Percentiles rank a stretch among this genome's conserved stretches.
phyloP scores from a whole-genome alignment of 345 rosid species.

The Rhodamnia argentea region DNA sequence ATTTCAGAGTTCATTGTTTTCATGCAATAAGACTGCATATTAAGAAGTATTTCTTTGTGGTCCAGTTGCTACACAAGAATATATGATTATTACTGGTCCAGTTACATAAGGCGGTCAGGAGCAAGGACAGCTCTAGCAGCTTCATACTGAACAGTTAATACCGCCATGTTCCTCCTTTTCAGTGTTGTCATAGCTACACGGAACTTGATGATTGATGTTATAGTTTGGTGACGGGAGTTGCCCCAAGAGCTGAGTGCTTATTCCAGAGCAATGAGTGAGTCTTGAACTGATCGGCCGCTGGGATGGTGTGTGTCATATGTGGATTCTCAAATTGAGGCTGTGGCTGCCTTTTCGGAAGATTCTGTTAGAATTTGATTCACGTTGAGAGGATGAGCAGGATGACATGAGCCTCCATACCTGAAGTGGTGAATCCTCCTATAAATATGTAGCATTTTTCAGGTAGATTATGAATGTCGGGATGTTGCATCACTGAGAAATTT shows the following conservation, averaged over 20 bases:
- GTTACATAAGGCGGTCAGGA: not conserved
- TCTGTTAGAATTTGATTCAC: not conserved
- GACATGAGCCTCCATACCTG: not conserved
- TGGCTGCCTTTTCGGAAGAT: not conserved
- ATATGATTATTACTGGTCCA: not conserved
- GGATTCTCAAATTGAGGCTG: not conserved
- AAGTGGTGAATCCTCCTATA: not conserved
- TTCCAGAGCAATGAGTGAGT: not conserved
- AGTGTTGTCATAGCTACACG: not conserved
- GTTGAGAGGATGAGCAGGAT: not conserved
- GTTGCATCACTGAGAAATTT: not conserved
- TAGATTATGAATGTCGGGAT: not conserved
- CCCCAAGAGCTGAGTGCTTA: rapidly evolving
- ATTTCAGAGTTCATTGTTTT: not conserved
- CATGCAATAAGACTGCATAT: not conserved
- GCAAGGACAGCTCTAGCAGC: not conserved
- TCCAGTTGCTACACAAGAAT: not conserved
- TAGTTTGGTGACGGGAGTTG: not conserved
- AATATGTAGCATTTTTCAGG: not conserved
- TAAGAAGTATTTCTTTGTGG: not conserved
- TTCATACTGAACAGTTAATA: not conserved
- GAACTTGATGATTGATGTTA: not conserved
- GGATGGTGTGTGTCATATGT: not conserved
- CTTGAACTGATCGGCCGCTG: not conserved
- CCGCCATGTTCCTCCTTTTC: not conserved